Percentiles rank a stretch among this genome's conserved stretches.
phyloP scores from a whole-genome alignment of 441 rosid species.

The Gossypium trilobum region DNA sequence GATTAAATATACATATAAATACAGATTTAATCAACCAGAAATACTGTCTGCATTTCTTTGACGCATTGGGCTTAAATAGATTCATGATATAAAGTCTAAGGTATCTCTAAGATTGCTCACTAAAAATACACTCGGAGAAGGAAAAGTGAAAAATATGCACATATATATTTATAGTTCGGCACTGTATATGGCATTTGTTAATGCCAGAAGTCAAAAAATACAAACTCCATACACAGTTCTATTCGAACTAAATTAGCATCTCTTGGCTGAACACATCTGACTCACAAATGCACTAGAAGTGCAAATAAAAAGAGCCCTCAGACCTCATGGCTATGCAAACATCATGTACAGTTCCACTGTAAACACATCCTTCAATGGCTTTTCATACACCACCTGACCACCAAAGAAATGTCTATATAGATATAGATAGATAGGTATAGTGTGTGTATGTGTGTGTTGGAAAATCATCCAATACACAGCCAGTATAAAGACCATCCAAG shows the following conservation, averaged over 20 bases:
- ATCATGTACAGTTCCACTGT: neutral
- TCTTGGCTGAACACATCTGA: neutral
- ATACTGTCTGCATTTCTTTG: neutral
- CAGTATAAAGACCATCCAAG: neutral
- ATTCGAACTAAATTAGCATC: neutral
- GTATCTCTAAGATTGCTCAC: neutral
- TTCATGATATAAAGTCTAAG: neutral
- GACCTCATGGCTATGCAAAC: slow-evolving; percentile 7
- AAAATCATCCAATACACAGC: neutral
- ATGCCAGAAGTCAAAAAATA: neutral
- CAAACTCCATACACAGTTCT: neutral
- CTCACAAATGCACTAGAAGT: neutral
- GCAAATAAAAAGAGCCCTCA: slow-evolving; percentile 8
- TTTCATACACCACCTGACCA: neutral
- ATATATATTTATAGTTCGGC: neutral
- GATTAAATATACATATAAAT: neutral
- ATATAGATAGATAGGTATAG: neutral
- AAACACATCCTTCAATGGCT: slow-evolving; percentile 8
- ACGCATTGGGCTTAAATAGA: neutral
- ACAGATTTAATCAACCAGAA: neutral
- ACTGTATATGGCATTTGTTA: neutral
- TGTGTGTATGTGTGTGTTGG: neutral
- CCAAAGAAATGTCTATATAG: neutral
- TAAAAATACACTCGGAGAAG: neutral
- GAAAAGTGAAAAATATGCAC: neutral